phyloP scores from a whole-genome alignment of 139 green algal genomes.

The Nannochloris sp. region DNA sequence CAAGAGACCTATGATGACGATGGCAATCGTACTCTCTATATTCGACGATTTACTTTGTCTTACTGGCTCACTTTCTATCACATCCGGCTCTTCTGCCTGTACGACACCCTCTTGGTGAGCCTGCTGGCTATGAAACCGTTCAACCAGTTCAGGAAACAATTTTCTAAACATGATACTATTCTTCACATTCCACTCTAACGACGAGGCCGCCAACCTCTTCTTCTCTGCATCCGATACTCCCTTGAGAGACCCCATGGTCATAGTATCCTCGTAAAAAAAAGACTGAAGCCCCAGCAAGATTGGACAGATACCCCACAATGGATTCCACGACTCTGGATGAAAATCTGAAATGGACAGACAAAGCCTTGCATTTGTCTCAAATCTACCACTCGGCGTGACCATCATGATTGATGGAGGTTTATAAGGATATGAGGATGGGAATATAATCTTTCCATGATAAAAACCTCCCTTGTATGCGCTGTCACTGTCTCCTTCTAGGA shows the following conservation, averaged over 20 bases:
- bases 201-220: conserved; percentile 41
- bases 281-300: conserved; percentile 52
- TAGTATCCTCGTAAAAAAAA: conserved; percentile 53
- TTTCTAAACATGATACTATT: conserved; percentile 58
- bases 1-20: no score
- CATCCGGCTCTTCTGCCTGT: no score
- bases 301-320: conserved; percentile 49
- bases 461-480: conserved; percentile 40
- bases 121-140: conserved; percentile 10
- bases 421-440: conserved; percentile 40
- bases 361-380: conserved; percentile 3
- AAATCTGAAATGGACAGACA: conserved; percentile 55
- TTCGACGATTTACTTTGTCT: no score
- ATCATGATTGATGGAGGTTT: conserved; percentile 54
- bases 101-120: no score
- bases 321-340: conserved; percentile 54
- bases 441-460: conserved; percentile 66
- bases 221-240: conserved; percentile 27
- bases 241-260: conserved; percentile 42
- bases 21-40: no score
- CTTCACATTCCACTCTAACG: conserved; percentile 55
- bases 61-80: no score
- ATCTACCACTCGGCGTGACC: conserved; percentile 70
- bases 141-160: conserved; percentile 64
- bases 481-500: conserved; percentile 34